Conservation (phyloP, 345 rosid genomes). For the sweet orange (Citrus sinensis) region DVS_A1.0 CM039166.1:20966001-20966500, state of each 20-base stretch:
- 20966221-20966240: constrained; percentile 9
- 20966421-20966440: constrained; percentile 24
- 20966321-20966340: constrained; percentile 29
- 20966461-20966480: not conserved
- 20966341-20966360: constrained; percentile 24
- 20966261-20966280: not conserved
- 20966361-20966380: constrained; percentile 17
- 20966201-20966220: constrained; percentile 19
- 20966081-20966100: too few relatives aligned
- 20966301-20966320: constrained; percentile 16
- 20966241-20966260: constrained; percentile 6
- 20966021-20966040: too few relatives aligned
- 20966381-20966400: not conserved
- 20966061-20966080: too few relatives aligned
- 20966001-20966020: too few relatives aligned
- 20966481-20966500: not conserved
- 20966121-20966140: too few relatives aligned
- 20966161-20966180: not conserved
- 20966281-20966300: constrained; percentile 20
- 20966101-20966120: too few relatives aligned
- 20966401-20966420: constrained; percentile 1
- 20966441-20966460: not conserved
- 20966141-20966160: too few relatives aligned
- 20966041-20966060: too few relatives aligned
- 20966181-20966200: not conserved